Evolutionary conservation across 345 rosid genomes (phyloP).

Genomic region (Lenwebbia sp.): DNA sequence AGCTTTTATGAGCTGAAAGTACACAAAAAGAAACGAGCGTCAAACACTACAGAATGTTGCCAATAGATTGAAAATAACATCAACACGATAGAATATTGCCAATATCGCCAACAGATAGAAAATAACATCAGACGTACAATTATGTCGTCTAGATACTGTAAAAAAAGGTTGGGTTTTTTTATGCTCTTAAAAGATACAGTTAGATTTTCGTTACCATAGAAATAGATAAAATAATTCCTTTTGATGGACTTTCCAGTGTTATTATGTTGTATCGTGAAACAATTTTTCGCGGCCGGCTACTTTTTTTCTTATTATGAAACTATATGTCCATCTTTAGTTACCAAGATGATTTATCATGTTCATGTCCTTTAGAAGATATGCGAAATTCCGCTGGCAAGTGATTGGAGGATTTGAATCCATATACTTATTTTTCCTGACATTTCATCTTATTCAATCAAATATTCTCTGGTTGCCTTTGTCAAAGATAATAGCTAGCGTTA

Average conservation of each 20-base stretch:
- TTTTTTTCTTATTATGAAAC: neutral
- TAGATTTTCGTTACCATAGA: neutral
- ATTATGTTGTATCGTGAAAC: neutral
- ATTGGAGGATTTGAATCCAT: neutral
- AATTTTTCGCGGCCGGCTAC: neutral
- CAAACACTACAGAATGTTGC: too few relatives aligned
- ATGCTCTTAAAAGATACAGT: neutral
- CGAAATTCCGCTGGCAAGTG: neutral
- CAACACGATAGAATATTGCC: too few relatives aligned
- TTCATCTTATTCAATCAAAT: neutral
- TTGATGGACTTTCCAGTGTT: too few relatives aligned
- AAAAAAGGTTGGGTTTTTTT: neutral
- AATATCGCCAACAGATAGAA: neutral
- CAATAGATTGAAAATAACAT: neutral
- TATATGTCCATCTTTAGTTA: neutral
- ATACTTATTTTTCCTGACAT: neutral
- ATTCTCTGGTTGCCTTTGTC: neutral
- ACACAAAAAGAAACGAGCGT: neutral
- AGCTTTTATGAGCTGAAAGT: neutral
- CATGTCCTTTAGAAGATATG: neutral
- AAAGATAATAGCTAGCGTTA: neutral
- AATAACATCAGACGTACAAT: neutral
- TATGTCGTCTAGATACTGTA: too few relatives aligned
- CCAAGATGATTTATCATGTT: neutral
- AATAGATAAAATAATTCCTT: neutral